Base-by-base conservation (phyloP, 2,329 filamentous ascomycete species). In the Ceratocystis colombiana region DNA sequence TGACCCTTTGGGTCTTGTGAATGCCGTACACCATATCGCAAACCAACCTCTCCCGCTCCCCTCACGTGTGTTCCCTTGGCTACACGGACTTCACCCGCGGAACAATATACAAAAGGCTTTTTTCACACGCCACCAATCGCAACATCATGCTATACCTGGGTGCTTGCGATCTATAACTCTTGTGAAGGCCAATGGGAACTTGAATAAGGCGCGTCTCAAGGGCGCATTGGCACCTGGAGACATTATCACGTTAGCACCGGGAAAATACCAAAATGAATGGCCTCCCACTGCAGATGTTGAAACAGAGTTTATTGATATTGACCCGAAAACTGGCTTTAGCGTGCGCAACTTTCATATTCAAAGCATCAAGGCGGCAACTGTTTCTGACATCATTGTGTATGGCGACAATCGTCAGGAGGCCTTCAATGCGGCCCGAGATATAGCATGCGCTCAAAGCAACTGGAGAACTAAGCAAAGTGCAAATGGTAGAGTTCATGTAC, bases 281-380 rank as follows among this genome's bases (percentile, higher is more conserved):
- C 44, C 20, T 25, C 7, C 37, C 25, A 1, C 7, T 25, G 4
- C 62, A 30, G 62, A 50, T 20, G n/a, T 37, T 55, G 76, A 76
- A 17, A 76, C 82, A 57, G 80, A 85, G 25, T 96, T 99, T 72
- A 77, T 91, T 68, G 89, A 96, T 55, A 82, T 87, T 50, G 94
- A 99, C 72, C 94, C 94, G 1, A 83, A 79, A 66, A 89, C 96
- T 70, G 94, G 94, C 7, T 97, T 97, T 73, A 96, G 90, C 3
- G 92, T 97, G 55, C 85, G 94, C 59, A 97, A 97, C 74, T 99
- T 99, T 73, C 93, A 97, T 71, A 97, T 97, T 48, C 94, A 99
- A 75, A 83, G 89, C 0, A 88, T 88, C 67, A 99, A 99, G 75
- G 79, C 89, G 70, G 92, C 92, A 65, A 84, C 88, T 70, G 83